Evolutionary conservation across 306 rosid genomes (phyloP).

Genomic region (Cotoneaster glaucophyllus): DNA sequence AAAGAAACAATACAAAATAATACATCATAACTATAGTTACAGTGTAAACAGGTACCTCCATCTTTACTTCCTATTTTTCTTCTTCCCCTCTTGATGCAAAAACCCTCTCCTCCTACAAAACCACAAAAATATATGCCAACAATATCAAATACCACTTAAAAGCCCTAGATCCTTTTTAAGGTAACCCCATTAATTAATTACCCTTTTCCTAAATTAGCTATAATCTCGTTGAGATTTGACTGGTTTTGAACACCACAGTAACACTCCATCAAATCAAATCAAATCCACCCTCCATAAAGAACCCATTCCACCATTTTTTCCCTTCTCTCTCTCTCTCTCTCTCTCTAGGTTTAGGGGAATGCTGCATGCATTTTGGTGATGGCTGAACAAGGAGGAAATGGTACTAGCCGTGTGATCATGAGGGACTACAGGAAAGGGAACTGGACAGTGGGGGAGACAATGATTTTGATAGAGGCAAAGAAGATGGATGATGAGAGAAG

Average conservation of each 20-base stretch:
- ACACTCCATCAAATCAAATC: conserved; percentile 26
- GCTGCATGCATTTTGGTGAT: conserved; percentile 26
- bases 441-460: conserved; percentile 45
- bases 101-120: neutral
- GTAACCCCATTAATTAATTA: neutral
- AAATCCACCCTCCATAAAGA: neutral
- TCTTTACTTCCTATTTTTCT: neutral
- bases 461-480: conserved; percentile 45
- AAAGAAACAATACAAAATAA: neutral
- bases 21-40: neutral
- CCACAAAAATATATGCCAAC: neutral
- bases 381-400: conserved; percentile 29
- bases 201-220: conserved; percentile 17
- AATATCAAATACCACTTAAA: neutral
- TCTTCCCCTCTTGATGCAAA: neutral
- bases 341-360: neutral
- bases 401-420: conserved; percentile 6
- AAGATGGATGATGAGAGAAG: conserved; percentile 46
- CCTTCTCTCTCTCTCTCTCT: neutral
- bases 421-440: conserved; percentile 46
- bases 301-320: neutral
- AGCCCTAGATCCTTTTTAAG: neutral
- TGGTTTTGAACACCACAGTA: conserved; percentile 10
- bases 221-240: conserved; percentile 17
- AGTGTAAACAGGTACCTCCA: neutral